Percentiles rank a stretch among this genome's conserved stretches.
phyloP scores from a whole-genome alignment of 768 basidiomycete genomes.

The Rhodotorula paludigena region DNA sequence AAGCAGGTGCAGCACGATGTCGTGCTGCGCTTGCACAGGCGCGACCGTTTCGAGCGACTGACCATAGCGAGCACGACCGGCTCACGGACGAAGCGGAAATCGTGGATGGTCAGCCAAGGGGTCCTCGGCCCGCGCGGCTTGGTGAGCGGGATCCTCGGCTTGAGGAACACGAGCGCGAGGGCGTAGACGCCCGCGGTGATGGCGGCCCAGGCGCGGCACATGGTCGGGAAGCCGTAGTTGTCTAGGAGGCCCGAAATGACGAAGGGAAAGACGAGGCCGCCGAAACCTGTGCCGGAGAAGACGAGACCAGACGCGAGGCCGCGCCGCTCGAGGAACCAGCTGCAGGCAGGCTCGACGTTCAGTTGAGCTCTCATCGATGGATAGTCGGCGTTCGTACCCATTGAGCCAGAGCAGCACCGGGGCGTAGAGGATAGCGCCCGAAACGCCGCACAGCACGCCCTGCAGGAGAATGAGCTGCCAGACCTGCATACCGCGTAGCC shows the following conservation, averaged over 20 bases:
- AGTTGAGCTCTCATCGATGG: no score
- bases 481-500: no score
- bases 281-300: constrained; percentile 13
- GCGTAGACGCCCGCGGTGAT: constrained; percentile 8
- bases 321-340: background rate
- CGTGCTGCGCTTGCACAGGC: no score
- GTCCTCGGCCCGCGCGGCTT: constrained; percentile 1
- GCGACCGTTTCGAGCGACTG: background rate
- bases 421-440: constrained; percentile 20
- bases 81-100: constrained; percentile 7
- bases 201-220: constrained; percentile 30
- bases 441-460: constrained; percentile 15
- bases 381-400: no score
- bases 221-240: constrained; percentile 24
- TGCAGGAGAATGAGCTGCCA: constrained; percentile 33
- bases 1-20: no score
- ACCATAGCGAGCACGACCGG: constrained; percentile 31
- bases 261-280: constrained; percentile 33
- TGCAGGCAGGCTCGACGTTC: no score
- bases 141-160: constrained; percentile 19
- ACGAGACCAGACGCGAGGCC: constrained; percentile 19
- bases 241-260: constrained; percentile 7
- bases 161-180: constrained; percentile 1
- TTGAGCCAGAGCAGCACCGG: constrained; percentile 32
- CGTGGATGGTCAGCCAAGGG: background rate